Base-by-base conservation (phyloP, 306 rosid species). In the Glycine soja region DNA sequence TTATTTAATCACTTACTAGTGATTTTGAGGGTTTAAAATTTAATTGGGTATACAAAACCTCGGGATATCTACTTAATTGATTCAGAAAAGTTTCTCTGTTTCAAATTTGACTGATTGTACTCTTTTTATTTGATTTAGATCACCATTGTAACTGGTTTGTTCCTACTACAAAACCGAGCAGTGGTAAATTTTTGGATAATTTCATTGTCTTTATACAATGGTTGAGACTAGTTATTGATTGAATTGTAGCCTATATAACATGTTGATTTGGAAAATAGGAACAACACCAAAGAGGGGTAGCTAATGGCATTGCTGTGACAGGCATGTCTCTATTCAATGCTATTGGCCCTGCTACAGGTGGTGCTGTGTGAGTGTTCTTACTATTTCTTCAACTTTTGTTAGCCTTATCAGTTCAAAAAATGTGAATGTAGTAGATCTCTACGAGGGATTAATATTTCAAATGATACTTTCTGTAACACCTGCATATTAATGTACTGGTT, bases 221-320 rank as follows among this genome's bases (percentile, higher is more conserved):
- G 32, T 52, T 6, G 56, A 48, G 45, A 71, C 53, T 66, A 73
- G 50, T 24, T 58, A 36, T 43, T 52, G 4, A 56, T 50, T 3
- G 3, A 51, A 13, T 52, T 83, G 36, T 70, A 61, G 43, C 43
- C 4, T 38, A 38, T 38, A 38, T 38, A 38, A 38, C 43, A 38
- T 62, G 40, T 64, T 87, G 32, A 64, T 76, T 79, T 59, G 72
- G 38, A 59, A 80, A 72, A 79, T 77, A 92, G 99, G 90, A 84
- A 63, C 99, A 93, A 86, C 81, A 83, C 56, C 97, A 91, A 82
- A 88, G 99, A 38, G 76, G 99, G n/a, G 96, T 93, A 15, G 97
- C 98, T 46, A 95, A 95, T 88, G 99, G 99, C 65, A 77, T 93
- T 74, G 45, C 98, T 38, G 87, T 95, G 98, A 90, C 99, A 32